These are phyloP conservation scores for Akanthomyces muscarius DNA, from an alignment of 2,329 filamentous ascomycete genomes.

Conservation along the genomic window DNA sequence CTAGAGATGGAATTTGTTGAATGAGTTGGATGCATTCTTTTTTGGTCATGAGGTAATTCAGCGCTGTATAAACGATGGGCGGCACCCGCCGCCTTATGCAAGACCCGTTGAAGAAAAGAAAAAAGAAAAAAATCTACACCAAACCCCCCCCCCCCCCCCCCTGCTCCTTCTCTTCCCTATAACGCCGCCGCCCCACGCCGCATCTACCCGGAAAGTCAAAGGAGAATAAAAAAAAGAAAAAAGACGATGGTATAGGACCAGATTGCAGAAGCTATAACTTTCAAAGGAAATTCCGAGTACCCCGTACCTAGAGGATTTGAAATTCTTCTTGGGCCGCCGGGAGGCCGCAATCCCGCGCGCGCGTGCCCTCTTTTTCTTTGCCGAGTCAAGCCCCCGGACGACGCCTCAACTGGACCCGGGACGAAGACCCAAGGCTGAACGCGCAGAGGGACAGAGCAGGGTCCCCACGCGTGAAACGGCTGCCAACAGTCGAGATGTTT, in stretches of 20 bases:
- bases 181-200: not conserved
- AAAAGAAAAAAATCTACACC: not conserved
- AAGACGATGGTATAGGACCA: no score
- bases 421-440: not conserved
- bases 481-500: not conserved
- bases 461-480: slow-evolving; percentile 13
- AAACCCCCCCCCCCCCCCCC: no score
- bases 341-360: not conserved
- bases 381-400: not conserved
- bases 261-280: no score
- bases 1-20: no score
- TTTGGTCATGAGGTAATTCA: not conserved
- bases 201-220: not conserved
- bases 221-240: not conserved
- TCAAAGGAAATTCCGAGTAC: no score
- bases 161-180: no score
- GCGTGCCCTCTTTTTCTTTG: no score
- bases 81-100: slow-evolving; percentile 6
- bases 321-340: not conserved
- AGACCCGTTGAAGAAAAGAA: not conserved
- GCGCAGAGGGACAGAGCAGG: not conserved
- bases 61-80: not conserved
- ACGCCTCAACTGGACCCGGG: slow-evolving; percentile 1
- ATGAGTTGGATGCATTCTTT: not conserved
- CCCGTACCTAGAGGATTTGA: no score